Evolutionary conservation across 2,329 filamentous ascomycete species (phyloP), one percentile per base, ranked within the genome.

Genomic region (Ilyonectria robusta): DNA sequence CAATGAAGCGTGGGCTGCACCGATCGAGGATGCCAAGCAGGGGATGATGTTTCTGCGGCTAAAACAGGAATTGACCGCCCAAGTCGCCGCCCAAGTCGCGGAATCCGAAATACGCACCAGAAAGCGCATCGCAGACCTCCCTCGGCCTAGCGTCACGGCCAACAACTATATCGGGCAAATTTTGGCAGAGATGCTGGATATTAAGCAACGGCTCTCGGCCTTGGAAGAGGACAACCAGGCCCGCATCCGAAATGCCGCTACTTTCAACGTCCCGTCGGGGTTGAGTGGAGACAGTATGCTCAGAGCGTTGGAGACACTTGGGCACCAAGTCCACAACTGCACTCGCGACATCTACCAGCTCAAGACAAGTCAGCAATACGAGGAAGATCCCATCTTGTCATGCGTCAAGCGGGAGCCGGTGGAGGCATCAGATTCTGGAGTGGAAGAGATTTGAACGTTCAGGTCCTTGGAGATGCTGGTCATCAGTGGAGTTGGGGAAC

Each of bases 291-390:
- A 64, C 15, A 46, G 29, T 29, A 31, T 53, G 35, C 54, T 46
- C 37, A 35, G 42, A 31, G 47, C 61, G 26, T 19, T 64, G 9
- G 61, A 59, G 54, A 55, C 61, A 29, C 55, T 64, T 23, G 61
- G 47, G 19, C 55, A 47, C 26, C 61, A 64, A 17, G 54, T 64
- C 13, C 54, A 64, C 3, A 54, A 53, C 31, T 64, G 61, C 55
- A 64, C 61, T 23, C 61, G 61, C 54, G 57, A 58, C 47, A 58
- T 64, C 35, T 50, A 64, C 42, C 46, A 64, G 47, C 55, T 64
- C 54, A 58, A 59, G 29, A 64, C 47, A 37, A 55, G 55, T 29
- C 46, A 54, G 19, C 47, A 29, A 10, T 58, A 59, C 47, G 61
- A 64, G 23, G 61, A 64, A 19, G 61, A 64, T 13, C 61, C 61